Evolutionary conservation across 345 rosid species (phyloP), one percentile per base, ranked within the genome.

Genomic region (Aethionema arabicum): DNA sequence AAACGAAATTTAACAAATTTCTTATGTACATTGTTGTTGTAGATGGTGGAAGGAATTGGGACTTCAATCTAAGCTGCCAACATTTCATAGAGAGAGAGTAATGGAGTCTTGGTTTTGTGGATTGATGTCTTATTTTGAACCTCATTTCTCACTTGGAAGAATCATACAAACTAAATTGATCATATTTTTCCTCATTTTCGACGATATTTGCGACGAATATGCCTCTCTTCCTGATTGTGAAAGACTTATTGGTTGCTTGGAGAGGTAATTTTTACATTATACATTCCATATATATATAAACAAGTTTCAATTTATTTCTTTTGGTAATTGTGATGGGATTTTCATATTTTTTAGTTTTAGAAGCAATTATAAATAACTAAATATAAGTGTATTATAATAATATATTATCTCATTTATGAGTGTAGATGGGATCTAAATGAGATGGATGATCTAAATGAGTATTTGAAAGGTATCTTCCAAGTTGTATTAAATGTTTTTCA

Each of bases 21-120:
- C 7, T 29, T 29, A n/a, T 40, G n/a, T 37, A 36, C 4, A 62
- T n/a, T n/a, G n/a, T 33, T 37, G 11, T 53, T 11, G 40, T 32
- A 66, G 63, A 44, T 66, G 70, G 70, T 30, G 56, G 48, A 56
- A 52, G 35, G 63, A 51, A 37, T 10, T 66, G 31, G 27, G 15
- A 11, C 12, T 33, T 10, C 29, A 29, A 4, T 4, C 6, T 0
- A 47, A 56, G 7, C 37, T 66, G 2, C 50, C 57, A 14, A 5
- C 29, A 11, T 6, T 27, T 56, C 13, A n/a, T n/a, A 66, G 37
- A 48, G 56, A 66, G 39, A 66, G 56, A 56, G 56, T 46, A 3
- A 0, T 66, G 6, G 56, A 66, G 43, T 4, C 4, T 32, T 66
- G 56, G 63, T 56, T 66, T 6, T 8, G 31, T 2, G 63, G 13